A percentile compares a stretch with the other conserved stretches of the same genome.
Evolutionary conservation across 1,284 basidiomycete species (phyloP).

Genomic region (Trichosporon inkin): DNA sequence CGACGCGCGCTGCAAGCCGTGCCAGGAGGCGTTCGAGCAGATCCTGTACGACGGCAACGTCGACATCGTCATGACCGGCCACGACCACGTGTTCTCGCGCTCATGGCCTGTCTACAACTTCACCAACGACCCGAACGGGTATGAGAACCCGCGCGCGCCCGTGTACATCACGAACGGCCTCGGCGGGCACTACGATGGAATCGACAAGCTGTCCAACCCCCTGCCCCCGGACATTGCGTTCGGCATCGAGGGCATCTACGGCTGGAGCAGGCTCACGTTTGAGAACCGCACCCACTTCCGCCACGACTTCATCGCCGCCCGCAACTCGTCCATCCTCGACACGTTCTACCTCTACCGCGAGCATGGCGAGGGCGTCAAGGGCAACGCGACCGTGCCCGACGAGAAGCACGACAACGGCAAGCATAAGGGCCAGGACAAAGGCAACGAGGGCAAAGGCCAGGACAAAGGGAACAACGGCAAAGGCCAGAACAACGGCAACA

Average conservation of each 20-base stretch:
- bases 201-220: conserved; percentile 28
- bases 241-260: conserved; percentile 34
- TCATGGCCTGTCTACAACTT: conserved; percentile 40
- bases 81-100: conserved; percentile 45
- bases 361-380: conserved; percentile 11
- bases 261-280: conserved; percentile 41
- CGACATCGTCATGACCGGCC: conserved; percentile 42
- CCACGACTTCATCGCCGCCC: conserved; percentile 29
- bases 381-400: background rate
- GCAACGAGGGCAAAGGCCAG: background rate
- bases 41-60: conserved; percentile 43
- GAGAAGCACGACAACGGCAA: background rate
- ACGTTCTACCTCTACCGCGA: conserved; percentile 26
- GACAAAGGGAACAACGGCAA: background rate
- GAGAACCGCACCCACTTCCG: conserved; percentile 35
- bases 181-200: conserved; percentile 42
- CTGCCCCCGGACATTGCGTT: conserved; percentile 28
- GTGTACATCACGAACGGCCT: conserved; percentile 41
- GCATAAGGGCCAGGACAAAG: conserved; percentile 3
- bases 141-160: conserved; percentile 30
- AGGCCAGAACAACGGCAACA: background rate
- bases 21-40: conserved; percentile 46
- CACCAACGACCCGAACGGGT: conserved; percentile 31
- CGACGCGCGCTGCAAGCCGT: conserved; percentile 23
- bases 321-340: conserved; percentile 28